These are phyloP conservation scores for Pigoraptor vietnamica DNA, from an alignment of 78 protist species.

Conservation along the genomic window DNA sequence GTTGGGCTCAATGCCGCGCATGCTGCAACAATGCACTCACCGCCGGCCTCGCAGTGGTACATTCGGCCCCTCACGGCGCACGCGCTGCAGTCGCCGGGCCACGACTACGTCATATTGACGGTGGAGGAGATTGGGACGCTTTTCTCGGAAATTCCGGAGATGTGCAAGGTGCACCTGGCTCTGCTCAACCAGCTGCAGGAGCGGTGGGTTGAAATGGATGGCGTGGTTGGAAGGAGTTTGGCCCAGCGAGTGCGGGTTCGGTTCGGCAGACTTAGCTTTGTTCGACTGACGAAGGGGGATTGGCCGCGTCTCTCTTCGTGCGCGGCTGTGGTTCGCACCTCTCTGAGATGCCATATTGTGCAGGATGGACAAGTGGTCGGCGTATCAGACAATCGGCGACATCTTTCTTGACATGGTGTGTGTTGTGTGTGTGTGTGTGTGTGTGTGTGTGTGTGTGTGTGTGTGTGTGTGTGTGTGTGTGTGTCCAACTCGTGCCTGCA, in stretches of 20 bases:
- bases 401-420: slow-evolving; percentile 2
- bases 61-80: background rate
- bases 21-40: background rate
- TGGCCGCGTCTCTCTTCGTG: background rate
- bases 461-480: background rate
- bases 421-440: background rate
- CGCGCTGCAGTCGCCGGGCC: background rate
- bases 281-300: background rate
- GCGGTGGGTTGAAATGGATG: background rate
- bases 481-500: background rate
- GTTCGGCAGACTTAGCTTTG: background rate
- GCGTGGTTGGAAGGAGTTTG: background rate
- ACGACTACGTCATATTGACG: background rate
- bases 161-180: background rate
- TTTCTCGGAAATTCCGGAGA: background rate
- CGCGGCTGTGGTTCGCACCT: too few species aligned
- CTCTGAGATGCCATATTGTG: background rate
- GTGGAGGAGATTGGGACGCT: background rate
- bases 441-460: background rate
- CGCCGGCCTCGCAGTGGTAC: background rate
- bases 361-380: slow-evolving; percentile 10
- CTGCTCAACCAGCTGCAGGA: background rate
- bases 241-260: background rate
- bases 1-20: background rate
- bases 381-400: slow-evolving; percentile 7